These are phyloP conservation scores for Stagonosporopsis rhizophila DNA, from an alignment of 2,329 filamentous ascomycete species.

Conservation along the genomic window DNA sequence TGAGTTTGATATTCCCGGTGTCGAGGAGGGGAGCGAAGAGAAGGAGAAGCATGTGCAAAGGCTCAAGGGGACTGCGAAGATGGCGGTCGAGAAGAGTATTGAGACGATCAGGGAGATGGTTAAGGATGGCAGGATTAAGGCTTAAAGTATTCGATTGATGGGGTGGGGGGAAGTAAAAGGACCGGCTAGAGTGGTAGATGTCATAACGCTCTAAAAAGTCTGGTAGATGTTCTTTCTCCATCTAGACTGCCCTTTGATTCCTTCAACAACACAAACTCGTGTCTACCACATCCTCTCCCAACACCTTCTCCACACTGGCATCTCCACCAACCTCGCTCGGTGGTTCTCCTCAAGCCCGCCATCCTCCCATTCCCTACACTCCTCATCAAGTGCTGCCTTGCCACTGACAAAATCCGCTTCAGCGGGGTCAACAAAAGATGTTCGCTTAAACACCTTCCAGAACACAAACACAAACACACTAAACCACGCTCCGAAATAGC, in stretches of 20 bases:
- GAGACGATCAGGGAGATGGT: constrained; percentile 54
- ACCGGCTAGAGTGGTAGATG: too few species aligned
- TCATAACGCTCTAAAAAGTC: not conserved
- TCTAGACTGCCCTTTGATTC: not conserved
- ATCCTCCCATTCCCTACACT: constrained; percentile 40
- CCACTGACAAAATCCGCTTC: constrained; percentile 53
- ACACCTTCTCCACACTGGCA: constrained; percentile 13
- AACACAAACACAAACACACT: constrained; percentile 55
- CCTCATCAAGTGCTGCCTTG: constrained; percentile 52
- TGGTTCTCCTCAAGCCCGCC: constrained; percentile 16
- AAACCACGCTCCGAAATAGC: constrained; percentile 51
- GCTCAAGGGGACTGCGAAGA: constrained; percentile 46
- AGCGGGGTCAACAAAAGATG: constrained; percentile 52
- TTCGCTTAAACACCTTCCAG: constrained; percentile 70
- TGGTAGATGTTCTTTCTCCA: not conserved
- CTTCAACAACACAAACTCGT: not conserved
- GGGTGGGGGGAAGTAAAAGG: too few species aligned
- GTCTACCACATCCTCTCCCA: constrained; percentile 21
- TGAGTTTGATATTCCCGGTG: constrained; percentile 49
- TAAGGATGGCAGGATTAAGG: constrained; percentile 42
- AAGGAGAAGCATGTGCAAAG: constrained; percentile 35
- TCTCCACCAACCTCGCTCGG: constrained; percentile 11
- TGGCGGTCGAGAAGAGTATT: constrained; percentile 54
- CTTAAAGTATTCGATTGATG: too few species aligned
- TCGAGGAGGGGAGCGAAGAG: constrained; percentile 48